phyloP scores from a whole-genome alignment of 441 rosid genomes.

The Gossypium lobatum region DNA sequence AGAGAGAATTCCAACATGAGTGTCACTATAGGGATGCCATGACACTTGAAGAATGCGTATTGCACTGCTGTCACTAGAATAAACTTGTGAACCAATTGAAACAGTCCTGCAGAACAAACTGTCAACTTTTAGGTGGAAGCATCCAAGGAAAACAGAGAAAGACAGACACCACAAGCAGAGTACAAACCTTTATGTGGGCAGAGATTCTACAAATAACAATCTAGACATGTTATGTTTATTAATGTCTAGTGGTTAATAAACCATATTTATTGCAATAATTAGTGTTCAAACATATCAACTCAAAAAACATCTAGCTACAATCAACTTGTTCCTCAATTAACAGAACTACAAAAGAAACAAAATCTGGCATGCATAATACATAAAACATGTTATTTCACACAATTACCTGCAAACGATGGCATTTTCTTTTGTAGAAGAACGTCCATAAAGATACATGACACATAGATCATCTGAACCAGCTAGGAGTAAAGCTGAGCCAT shows the following conservation, averaged over 20 bases:
- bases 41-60: slow-evolving; percentile 52
- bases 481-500: slow-evolving; percentile 72
- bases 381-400: background rate
- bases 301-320: background rate
- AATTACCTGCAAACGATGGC: slow-evolving; percentile 68
- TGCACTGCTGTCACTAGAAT: slow-evolving; percentile 46
- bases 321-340: background rate
- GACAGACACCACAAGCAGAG: background rate
- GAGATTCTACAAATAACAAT: background rate
- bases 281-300: background rate
- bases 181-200: background rate
- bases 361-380: background rate
- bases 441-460: slow-evolving; percentile 75
- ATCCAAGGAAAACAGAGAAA: background rate
- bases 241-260: background rate
- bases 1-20: slow-evolving; percentile 87
- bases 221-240: background rate
- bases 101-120: slow-evolving; percentile 52
- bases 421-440: slow-evolving; percentile 44
- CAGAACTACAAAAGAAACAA: background rate
- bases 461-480: slow-evolving; percentile 61
- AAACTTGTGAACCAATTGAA: slow-evolving; percentile 61
- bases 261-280: background rate
- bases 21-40: slow-evolving; percentile 87
- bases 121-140: background rate